Evolutionary conservation across 495 filamentous ascomycete genomes (phyloP).

Genomic region (Apiosordaria backusii): DNA sequence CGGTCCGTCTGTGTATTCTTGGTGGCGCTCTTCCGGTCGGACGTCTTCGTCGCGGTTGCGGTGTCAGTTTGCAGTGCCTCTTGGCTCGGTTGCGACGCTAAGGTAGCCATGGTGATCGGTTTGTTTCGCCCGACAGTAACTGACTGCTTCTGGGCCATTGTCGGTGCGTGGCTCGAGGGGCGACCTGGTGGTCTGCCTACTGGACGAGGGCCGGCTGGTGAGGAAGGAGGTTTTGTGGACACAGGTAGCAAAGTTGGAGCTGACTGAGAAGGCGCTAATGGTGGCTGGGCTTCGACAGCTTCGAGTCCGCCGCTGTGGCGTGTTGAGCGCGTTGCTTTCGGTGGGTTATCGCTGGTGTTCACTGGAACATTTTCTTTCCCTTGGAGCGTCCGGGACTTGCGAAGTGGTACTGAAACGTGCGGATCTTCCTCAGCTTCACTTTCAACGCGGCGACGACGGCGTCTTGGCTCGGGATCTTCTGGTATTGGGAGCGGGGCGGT

Average conservation of each 20-base stretch:
- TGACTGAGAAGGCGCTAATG: not conserved
- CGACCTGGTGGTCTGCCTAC: not conserved
- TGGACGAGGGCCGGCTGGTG: not conserved
- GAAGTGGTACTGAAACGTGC: not conserved
- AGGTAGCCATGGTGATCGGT: conserved; percentile 25
- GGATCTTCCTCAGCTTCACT: conserved; percentile 18
- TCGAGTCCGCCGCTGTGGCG: conserved; percentile 20
- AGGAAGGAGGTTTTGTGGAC: not conserved
- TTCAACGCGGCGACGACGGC: conserved; percentile 37
- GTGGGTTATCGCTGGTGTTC: not conserved
- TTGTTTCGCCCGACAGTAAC: conserved; percentile 28
- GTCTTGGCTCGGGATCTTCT: conserved; percentile 33
- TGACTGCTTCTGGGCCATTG: conserved; percentile 23
- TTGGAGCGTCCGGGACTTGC: conserved; percentile 7
- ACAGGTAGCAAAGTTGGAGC: not conserved
- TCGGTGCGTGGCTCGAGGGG: conserved; percentile 15
- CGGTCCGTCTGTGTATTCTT: conserved; percentile 41
- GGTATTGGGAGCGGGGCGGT: conserved; percentile 29
- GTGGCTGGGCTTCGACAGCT: not conserved
- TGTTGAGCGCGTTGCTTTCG: conserved; percentile 21
- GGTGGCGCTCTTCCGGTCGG: conserved; percentile 3
- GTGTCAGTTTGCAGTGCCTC: conserved; percentile 14
- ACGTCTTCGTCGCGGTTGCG: conserved; percentile 20
- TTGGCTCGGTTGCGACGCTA: conserved; percentile 18
- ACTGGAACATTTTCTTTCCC: conserved; percentile 34